Base-by-base conservation (phyloP, 2,329 filamentous ascomycete genomes). In the Fusarium piperis region DNA sequence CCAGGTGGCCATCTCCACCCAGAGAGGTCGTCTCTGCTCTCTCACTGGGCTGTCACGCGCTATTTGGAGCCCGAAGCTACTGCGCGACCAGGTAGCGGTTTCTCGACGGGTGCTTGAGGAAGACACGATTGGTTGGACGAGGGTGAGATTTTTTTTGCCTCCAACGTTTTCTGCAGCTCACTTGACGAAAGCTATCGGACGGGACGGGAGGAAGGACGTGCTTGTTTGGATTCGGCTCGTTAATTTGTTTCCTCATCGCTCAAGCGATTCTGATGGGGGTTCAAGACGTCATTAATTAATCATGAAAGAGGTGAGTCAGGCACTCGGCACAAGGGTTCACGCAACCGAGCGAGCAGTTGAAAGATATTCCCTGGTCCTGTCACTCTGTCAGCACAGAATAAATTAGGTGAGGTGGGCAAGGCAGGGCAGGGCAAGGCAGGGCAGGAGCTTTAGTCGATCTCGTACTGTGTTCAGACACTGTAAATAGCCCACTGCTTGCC, bases 41-140 rank as follows among this genome's bases (percentile, higher is more conserved):
- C 66, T 68, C 58, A 75, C 72, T 73, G 74, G 74, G 67, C 28
- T 67, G 70, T 74, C 66, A 68, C 65, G 68, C 74, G 72, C 74
- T 75, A 72, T 69, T 57, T 72, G 63, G 63, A 44, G 39, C 39
- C 69, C 59, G 64, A 65, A 67, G 62, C 73, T 75, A 74, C 71
- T 74, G 73, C 71, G 64, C 64, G 64, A 59, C 60, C 71, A 72
- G 70, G 68, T 75, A 68, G 59, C 64, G 73, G 62, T 67, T 68
- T 67, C 53, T 62, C 56, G 64, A 60, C 20, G 56, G 59, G 44
- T 36, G 52, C 59, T 44, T 52, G 59, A 44, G 39, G 18, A 15
- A 4, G 16, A 16, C 13, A 38, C 66, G 46, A 75, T 75, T 75
- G 73, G 73, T 58, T 64, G 23, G 18, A 36, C 30, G 35, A 58